These are phyloP conservation scores for Fusarium sp. DNA, from an alignment of 2,329 filamentous ascomycete genomes.

Conservation along the genomic window DNA sequence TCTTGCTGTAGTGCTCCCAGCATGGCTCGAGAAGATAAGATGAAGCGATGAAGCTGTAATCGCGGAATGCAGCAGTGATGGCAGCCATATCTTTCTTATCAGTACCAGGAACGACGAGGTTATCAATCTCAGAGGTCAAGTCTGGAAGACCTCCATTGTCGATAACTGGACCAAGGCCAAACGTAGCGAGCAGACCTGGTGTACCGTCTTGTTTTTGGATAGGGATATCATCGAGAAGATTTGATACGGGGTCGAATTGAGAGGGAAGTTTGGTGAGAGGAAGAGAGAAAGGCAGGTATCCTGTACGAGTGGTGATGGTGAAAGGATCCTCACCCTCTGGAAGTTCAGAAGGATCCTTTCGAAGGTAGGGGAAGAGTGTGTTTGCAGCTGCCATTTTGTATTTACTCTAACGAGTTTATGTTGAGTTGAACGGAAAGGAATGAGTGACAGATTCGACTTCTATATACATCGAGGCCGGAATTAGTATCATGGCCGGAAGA, in stretches of 20 bases:
- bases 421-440: neutral
- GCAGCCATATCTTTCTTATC: slow-evolving; percentile 36
- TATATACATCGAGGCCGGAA: slow-evolving; percentile 41
- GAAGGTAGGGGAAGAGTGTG: slow-evolving; percentile 38
- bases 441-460: neutral
- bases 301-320: slow-evolving; percentile 38
- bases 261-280: slow-evolving; percentile 33
- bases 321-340: slow-evolving; percentile 37
- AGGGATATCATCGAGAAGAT: slow-evolving; percentile 35
- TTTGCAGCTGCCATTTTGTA: slow-evolving; percentile 37
- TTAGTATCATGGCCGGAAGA: slow-evolving; percentile 36
- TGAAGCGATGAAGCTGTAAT: slow-evolving; percentile 39
- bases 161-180: slow-evolving; percentile 33
- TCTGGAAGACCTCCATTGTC: slow-evolving; percentile 35
- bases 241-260: slow-evolving; percentile 34
- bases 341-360: slow-evolving; percentile 35
- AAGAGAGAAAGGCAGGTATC: slow-evolving; percentile 35
- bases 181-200: slow-evolving; percentile 29
- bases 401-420: neutral
- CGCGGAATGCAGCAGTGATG: slow-evolving; percentile 34
- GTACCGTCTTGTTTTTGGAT: slow-evolving; percentile 37
- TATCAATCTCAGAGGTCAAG: slow-evolving; percentile 37
- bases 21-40: slow-evolving; percentile 37
- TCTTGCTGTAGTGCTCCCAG: slow-evolving; percentile 37
- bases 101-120: slow-evolving; percentile 28